These are phyloP conservation scores for Alloteropsis semialata DNA, from an alignment of 176 grass and related monocot species.

Conservation along the genomic window DNA sequence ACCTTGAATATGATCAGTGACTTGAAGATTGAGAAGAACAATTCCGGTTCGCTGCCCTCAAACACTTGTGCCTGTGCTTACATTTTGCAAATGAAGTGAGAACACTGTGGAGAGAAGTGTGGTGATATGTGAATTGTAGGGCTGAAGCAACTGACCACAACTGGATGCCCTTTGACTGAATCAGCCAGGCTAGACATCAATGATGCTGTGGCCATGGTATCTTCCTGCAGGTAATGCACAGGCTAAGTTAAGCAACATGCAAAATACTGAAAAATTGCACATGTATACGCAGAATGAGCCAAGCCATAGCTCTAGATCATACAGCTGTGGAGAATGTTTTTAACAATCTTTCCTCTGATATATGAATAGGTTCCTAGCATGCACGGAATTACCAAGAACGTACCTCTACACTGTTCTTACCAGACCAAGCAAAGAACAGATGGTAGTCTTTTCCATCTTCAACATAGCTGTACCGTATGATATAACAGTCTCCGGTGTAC, in stretches of 20 bases:
- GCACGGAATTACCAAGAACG: neutral
- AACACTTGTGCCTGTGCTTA: constrained; percentile 59
- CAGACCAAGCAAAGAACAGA: constrained; percentile 62
- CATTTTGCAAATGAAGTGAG: constrained; percentile 21
- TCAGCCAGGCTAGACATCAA: constrained; percentile 51
- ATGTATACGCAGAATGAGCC: neutral
- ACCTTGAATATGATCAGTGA: constrained; percentile 85
- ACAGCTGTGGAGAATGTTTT: neutral
- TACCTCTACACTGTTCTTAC: constrained; percentile 62
- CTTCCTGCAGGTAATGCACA: constrained; percentile 51
- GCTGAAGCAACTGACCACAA: constrained; percentile 42
- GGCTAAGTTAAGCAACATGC: constrained; percentile 20
- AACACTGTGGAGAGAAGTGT: neutral
- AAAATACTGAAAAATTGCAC: neutral
- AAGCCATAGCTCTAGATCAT: neutral
- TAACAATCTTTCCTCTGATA: neutral
- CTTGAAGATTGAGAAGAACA: constrained; percentile 75
- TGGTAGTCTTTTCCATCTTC: constrained; percentile 52
- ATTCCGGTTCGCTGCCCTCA: constrained; percentile 68
- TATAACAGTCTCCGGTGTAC: constrained; percentile 70
- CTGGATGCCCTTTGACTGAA: constrained; percentile 50
- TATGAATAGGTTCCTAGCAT: neutral
- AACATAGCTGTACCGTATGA: constrained; percentile 52
- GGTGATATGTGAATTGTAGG: neutral
- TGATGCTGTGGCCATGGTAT: constrained; percentile 36